Evolutionary conservation across 768 basidiomycete species (phyloP).

Genomic region (Baorangia bicolor): DNA sequence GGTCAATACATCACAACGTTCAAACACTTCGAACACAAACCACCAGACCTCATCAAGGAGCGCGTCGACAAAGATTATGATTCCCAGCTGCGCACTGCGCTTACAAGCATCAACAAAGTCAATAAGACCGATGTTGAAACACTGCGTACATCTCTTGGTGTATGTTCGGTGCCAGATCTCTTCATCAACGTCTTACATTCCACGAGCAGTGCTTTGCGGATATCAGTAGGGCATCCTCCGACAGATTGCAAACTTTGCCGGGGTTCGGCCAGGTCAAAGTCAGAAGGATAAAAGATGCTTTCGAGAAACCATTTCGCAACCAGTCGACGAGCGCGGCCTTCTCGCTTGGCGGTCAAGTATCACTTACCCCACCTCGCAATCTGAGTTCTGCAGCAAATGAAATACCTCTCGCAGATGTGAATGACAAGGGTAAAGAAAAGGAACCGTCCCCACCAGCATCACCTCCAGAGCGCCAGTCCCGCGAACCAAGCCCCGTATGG

Average conservation of each 20-base stretch:
- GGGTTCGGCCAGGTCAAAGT: slow-evolving; percentile 96
- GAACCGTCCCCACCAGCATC: slow-evolving; percentile 7
- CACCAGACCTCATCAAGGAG: slow-evolving; percentile 93
- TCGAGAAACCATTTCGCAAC: slow-evolving; percentile 84
- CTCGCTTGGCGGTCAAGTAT: slow-evolving; percentile 29
- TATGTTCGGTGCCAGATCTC: slow-evolving; percentile 40
- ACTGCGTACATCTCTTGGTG: slow-evolving; percentile 86
- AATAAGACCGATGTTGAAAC: slow-evolving; percentile 98
- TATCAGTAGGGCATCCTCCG: slow-evolving; percentile 69
- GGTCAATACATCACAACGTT: slow-evolving; percentile 88
- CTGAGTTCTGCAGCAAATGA: background rate
- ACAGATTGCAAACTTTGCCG: slow-evolving; percentile 79
- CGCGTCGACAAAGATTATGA: slow-evolving; percentile 87
- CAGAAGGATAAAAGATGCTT: slow-evolving; percentile 84
- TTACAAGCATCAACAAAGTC: slow-evolving; percentile 89
- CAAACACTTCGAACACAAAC: slow-evolving; percentile 92
- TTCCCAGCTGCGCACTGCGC: slow-evolving; percentile 73
- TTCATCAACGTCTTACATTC: slow-evolving; percentile 1
- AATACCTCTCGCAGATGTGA: background rate
- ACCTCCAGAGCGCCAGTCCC: slow-evolving; percentile 18
- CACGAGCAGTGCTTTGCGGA: slow-evolving; percentile 74
- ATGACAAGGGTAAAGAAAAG: slow-evolving; percentile 22
- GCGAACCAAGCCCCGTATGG: slow-evolving; percentile 64
- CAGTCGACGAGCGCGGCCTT: slow-evolving; percentile 51
- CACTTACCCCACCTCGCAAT: background rate